Conservation (phyloP, 176 grass and related monocot species). For the Hsuehochloa calcarea region DNA sequence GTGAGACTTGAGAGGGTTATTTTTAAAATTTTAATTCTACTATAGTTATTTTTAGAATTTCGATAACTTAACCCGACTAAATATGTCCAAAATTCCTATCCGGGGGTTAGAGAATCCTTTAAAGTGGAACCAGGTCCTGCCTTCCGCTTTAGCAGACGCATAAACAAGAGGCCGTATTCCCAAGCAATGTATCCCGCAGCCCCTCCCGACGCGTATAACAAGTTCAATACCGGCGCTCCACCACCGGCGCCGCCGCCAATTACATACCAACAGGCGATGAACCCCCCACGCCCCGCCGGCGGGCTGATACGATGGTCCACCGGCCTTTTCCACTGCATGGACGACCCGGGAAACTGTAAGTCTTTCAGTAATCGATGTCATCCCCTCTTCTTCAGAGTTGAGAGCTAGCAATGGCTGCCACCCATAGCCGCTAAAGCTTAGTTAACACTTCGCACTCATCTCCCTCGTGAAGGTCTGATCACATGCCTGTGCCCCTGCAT, state of each 20-base stretch:
- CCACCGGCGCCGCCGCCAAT: conserved; percentile 41
- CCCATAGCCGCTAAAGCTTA: background rate
- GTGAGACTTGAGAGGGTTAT: no score
- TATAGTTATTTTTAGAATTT: no score
- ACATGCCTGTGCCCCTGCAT: conserved; percentile 90
- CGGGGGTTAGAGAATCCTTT: background rate
- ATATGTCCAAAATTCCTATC: no score
- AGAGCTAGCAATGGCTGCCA: background rate
- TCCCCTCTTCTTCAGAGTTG: background rate
- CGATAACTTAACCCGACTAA: no score
- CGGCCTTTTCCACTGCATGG: conserved; percentile 94
- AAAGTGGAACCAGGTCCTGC: background rate
- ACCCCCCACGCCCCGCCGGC: conserved; percentile 23
- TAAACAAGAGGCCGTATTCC: background rate
- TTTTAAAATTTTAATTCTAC: no score
- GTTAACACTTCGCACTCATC: background rate
- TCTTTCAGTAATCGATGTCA: background rate
- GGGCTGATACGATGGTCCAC: conserved; percentile 70
- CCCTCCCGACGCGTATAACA: conserved; percentile 45
- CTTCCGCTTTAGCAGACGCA: background rate
- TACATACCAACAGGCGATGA: conserved; percentile 37
- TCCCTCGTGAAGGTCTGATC: conserved; percentile 52
- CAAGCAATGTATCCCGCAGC: conserved; percentile 64
- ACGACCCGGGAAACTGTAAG: conserved; percentile 95
- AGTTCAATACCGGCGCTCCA: conserved; percentile 22